Evolutionary conservation across 2,329 filamentous ascomycete genomes (phyloP).

Genomic region (Penicillium capsulatum): DNA sequence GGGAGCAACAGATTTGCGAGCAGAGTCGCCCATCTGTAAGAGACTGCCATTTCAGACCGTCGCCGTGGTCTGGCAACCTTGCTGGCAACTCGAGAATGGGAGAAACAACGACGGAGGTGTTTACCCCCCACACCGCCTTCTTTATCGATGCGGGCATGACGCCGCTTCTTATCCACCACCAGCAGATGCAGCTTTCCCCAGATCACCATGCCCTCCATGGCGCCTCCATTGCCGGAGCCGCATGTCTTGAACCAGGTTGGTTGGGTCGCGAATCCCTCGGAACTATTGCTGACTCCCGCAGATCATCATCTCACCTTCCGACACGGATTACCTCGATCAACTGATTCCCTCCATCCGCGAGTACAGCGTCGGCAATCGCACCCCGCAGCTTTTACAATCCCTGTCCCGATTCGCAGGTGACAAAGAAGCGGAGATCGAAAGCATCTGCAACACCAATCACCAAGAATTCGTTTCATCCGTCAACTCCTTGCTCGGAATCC

Average conservation of each 20-base stretch:
- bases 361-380: slow-evolving; percentile 71
- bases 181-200: not conserved
- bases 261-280: slow-evolving; percentile 15
- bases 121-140: slow-evolving; percentile 17
- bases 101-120: slow-evolving; percentile 1
- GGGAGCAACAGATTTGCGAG: slow-evolving; percentile 75
- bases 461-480: slow-evolving; percentile 94
- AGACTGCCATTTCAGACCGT: slow-evolving; percentile 11
- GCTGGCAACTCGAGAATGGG: not conserved
- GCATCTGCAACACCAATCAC: slow-evolving; percentile 90
- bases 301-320: slow-evolving; percentile 89
- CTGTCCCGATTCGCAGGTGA: slow-evolving; percentile 78
- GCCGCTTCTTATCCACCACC: not conserved
- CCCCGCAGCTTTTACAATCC: slow-evolving; percentile 69
- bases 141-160: slow-evolving; percentile 3
- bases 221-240: slow-evolving; percentile 15
- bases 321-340: slow-evolving; percentile 92
- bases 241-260: slow-evolving; percentile 24
- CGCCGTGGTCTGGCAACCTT: not conserved
- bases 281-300: slow-evolving; percentile 38
- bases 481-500: slow-evolving; percentile 85
- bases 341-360: slow-evolving; percentile 92
- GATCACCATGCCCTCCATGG: slow-evolving; percentile 16
- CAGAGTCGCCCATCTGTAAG: slow-evolving; percentile 46
- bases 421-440: slow-evolving; percentile 86